A percentile compares a stretch with the other conserved stretches of the same genome.
These are phyloP conservation scores for Zoysia pacifica DNA, from an alignment of 176 grass and related monocot genomes.

Conservation along the genomic window DNA sequence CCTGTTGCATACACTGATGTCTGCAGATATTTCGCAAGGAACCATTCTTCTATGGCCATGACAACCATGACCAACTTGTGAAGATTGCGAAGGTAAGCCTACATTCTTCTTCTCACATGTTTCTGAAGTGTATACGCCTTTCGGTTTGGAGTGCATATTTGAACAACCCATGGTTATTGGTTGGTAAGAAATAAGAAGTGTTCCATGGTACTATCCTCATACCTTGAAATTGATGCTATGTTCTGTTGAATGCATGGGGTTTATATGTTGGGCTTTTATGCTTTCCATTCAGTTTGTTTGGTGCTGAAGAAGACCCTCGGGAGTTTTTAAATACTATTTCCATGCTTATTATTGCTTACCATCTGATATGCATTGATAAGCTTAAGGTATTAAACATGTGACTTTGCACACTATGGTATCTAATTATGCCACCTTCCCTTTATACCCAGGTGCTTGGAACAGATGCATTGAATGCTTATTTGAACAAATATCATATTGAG, in stretches of 20 bases:
- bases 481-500: slow-evolving; percentile 88
- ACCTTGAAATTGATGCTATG: background rate
- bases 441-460: slow-evolving; percentile 88
- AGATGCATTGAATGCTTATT: slow-evolving; percentile 78
- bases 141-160: too few relatives aligned
- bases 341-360: slow-evolving; percentile 8
- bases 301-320: background rate
- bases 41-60: slow-evolving; percentile 98
- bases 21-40: slow-evolving; percentile 99
- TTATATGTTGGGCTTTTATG: background rate
- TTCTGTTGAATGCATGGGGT: background rate
- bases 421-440: slow-evolving; percentile 18
- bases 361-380: slow-evolving; percentile 5
- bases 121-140: too few relatives aligned
- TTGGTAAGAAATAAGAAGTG: too few relatives aligned
- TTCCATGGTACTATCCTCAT: background rate
- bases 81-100: slow-evolving; percentile 88
- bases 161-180: too few relatives aligned
- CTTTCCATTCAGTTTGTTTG: background rate
- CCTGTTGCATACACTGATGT: slow-evolving; percentile 34
- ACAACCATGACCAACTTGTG: slow-evolving; percentile 97
- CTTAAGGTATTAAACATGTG: background rate
- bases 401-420: background rate
- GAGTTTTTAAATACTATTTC: slow-evolving; percentile 9
- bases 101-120: background rate